phyloP scores from a whole-genome alignment of 225 moss, liverwort and hornwort genomes.

The Marchantia paleacea region DNA sequence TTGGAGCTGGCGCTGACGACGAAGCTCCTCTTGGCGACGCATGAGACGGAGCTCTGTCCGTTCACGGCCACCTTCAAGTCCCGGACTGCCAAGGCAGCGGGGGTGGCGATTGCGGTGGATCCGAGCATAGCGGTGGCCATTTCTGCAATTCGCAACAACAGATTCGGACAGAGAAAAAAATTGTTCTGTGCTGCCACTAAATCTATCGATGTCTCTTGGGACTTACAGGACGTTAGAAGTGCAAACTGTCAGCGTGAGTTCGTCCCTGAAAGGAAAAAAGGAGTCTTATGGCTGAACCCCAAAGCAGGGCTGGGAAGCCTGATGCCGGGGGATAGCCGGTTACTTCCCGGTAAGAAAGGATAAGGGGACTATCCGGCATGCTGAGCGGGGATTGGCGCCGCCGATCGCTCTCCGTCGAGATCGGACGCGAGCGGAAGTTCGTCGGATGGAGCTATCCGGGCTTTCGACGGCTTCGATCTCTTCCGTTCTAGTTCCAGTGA shows the following conservation, averaged over 20 bases:
- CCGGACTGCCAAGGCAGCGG: conserved; percentile 46
- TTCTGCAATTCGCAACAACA: neutral
- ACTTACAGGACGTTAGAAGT: neutral
- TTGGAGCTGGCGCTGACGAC: conserved; percentile 38
- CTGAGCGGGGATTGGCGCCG: conserved; percentile 25
- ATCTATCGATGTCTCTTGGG: neutral
- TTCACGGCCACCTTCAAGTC: conserved; percentile 38
- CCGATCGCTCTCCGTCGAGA: conserved; percentile 16
- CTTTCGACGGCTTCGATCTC: neutral
- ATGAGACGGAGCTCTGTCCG: conserved; percentile 21
- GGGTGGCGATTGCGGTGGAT: conserved; percentile 35
- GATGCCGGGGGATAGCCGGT: conserved; percentile 9
- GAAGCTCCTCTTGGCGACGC: conserved; percentile 23
- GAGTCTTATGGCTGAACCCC: conserved; percentile 2
- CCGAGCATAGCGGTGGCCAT: conserved; percentile 47
- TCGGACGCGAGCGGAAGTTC: neutral
- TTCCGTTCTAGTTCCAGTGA: neutral
- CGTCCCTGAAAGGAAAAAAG: neutral
- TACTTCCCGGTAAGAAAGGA: conserved; percentile 15
- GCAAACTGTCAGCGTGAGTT: conserved; percentile 2
- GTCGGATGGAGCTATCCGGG: conserved; percentile 18
- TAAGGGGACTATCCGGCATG: conserved; percentile 24
- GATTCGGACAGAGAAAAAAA: neutral
- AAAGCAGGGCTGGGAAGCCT: neutral
- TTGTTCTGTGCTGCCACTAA: neutral